A percentile compares a stretch with the other conserved stretches of the same genome.
Evolutionary conservation across 352 stramenopile genomes (phyloP).

Genomic region (Elongisporangium undulatum): DNA sequence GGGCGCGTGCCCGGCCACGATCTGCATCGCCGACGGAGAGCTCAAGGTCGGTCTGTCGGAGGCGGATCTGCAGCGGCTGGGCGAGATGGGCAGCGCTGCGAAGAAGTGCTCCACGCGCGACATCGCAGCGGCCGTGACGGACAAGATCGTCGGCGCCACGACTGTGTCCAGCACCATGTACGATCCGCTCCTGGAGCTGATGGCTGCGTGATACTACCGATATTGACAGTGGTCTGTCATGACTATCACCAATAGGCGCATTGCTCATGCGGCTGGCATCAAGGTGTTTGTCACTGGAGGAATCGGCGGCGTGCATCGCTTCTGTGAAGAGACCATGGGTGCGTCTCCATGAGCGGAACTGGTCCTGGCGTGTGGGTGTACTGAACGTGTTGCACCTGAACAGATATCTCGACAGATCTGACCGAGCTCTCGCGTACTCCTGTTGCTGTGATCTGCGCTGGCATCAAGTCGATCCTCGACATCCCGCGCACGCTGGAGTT

Average conservation of each 20-base stretch:
- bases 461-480: conserved; percentile 99
- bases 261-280: conserved; percentile 93
- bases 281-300: conserved; percentile 97
- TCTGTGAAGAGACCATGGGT: conserved; percentile 92
- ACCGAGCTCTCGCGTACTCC: conserved; percentile 94
- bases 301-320: conserved; percentile 96
- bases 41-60: conserved; percentile 68
- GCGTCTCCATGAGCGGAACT: conserved; percentile 3
- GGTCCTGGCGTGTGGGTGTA: neutral
- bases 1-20: conserved; percentile 92
- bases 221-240: neutral
- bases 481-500: conserved; percentile 96
- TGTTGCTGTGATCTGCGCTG: conserved; percentile 95
- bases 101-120: conserved; percentile 85
- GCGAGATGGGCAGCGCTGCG: conserved; percentile 50
- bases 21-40: conserved; percentile 94
- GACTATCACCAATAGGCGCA: conserved; percentile 36
- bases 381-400: neutral
- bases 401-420: conserved; percentile 96
- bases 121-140: conserved; percentile 68
- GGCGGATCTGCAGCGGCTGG: conserved; percentile 52
- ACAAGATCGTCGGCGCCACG: conserved; percentile 87
- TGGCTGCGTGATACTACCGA: neutral
- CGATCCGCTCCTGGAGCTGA: conserved; percentile 3
- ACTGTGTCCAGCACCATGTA: conserved; percentile 97